Evolutionary conservation across 495 filamentous ascomycete species (phyloP).

Genomic region (Tuber microsphaerosporum): DNA sequence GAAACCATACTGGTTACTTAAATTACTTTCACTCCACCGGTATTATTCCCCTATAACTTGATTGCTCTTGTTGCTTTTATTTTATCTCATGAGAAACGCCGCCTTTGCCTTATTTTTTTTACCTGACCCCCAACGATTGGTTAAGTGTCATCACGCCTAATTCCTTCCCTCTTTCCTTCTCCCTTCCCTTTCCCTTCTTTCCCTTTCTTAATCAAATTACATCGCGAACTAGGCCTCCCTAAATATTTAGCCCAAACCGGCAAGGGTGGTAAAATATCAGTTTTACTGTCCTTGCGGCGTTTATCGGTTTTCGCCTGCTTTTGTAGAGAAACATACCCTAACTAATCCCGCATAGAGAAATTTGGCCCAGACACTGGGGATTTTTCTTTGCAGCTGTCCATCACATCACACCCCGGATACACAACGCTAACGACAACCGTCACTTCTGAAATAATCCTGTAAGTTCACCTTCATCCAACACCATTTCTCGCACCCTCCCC

Average conservation of each 20-base stretch:
- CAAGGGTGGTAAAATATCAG: conserved; percentile 1
- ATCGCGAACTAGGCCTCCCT: neutral
- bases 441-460: conserved; percentile 3
- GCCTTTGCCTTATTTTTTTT: conserved; percentile 35
- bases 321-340: conserved; percentile 1
- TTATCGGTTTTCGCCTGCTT: neutral
- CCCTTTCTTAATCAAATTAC: neutral
- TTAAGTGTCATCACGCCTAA: conserved; percentile 37
- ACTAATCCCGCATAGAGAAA: neutral
- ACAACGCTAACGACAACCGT: conserved; percentile 2
- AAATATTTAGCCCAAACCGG: neutral
- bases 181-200: conserved; percentile 30
- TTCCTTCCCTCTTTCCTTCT: conserved; percentile 19
- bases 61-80: conserved; percentile 25
- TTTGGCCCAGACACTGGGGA: neutral
- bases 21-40: conserved; percentile 35
- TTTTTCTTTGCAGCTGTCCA: conserved; percentile 1
- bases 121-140: conserved; percentile 33
- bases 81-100: conserved; percentile 32
- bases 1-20: conserved; percentile 10
- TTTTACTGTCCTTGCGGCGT: neutral
- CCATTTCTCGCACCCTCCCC: neutral
- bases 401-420: neutral
- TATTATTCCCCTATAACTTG: conserved; percentile 23
- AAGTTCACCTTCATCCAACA: neutral